Conservation (phyloP, 2,329 filamentous ascomycete genomes). For the Fusarium scirpi region DNA sequence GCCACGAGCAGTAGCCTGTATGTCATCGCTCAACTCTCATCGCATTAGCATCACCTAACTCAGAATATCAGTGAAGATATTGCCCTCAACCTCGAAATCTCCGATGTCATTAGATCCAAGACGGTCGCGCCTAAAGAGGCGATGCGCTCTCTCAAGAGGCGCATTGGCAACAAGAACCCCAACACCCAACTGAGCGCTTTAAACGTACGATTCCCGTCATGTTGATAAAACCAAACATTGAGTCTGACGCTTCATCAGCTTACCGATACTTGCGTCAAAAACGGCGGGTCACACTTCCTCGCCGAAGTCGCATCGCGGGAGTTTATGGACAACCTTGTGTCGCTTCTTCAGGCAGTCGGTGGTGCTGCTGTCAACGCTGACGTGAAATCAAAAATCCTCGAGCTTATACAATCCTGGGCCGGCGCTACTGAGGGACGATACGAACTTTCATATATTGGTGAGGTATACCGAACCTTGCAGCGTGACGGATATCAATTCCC, state of each 20-base stretch:
- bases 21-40: conserved; percentile 28
- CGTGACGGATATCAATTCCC: conserved; percentile 90
- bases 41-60: conserved; percentile 21
- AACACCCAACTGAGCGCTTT: conserved; percentile 96
- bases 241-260: conserved; percentile 64
- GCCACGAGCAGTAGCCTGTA: conserved; percentile 95
- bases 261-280: conserved; percentile 98
- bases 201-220: conserved; percentile 68
- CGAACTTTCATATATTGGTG: conserved; percentile 86
- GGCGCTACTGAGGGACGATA: conserved; percentile 86
- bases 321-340: conserved; percentile 97
- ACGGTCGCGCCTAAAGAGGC: conserved; percentile 97
- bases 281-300: conserved; percentile 95
- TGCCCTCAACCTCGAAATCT: conserved; percentile 96
- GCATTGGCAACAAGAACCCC: conserved; percentile 97
- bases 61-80: conserved; percentile 82
- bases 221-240: not conserved
- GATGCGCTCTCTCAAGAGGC: conserved; percentile 93
- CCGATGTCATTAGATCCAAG: conserved; percentile 96
- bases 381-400: conserved; percentile 90
- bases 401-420: conserved; percentile 94
- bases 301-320: conserved; percentile 95
- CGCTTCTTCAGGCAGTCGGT: conserved; percentile 85
- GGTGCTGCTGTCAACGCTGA: conserved; percentile 81
- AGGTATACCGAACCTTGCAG: conserved; percentile 86